Evolutionary conservation across 2,329 filamentous ascomycete genomes (phyloP).

Genomic region (Fusarium aywerte): DNA sequence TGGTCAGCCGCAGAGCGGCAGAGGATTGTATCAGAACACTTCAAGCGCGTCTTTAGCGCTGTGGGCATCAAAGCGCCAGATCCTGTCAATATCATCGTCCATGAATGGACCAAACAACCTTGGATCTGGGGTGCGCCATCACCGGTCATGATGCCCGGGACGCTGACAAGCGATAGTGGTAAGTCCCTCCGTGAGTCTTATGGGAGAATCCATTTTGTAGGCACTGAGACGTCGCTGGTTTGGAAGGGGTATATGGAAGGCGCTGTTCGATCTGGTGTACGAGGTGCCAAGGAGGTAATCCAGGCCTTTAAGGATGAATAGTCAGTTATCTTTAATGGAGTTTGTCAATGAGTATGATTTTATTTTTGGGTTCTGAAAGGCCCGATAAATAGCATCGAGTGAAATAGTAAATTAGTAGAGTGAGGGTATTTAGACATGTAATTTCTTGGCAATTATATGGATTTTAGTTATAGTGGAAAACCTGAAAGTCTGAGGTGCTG

Average conservation of each 20-base stretch:
- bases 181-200: constrained; percentile 46
- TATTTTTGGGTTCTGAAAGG: neutral
- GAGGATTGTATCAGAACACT: constrained; percentile 5
- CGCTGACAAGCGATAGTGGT: constrained; percentile 14
- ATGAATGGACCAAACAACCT: constrained; percentile 36
- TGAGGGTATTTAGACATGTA: neutral
- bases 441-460: neutral
- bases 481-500: neutral
- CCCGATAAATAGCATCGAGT: neutral
- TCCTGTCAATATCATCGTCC: constrained; percentile 31
- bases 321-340: neutral
- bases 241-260: constrained; percentile 48
- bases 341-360: neutral
- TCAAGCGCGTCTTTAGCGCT: constrained; percentile 21
- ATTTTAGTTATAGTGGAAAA: neutral
- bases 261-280: constrained; percentile 34
- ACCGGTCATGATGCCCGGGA: constrained; percentile 36
- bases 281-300: constrained; percentile 35
- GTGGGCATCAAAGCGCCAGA: constrained; percentile 19
- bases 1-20: constrained; percentile 10
- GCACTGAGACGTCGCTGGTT: constrained; percentile 38
- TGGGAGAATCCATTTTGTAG: constrained; percentile 45
- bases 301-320: constrained; percentile 15
- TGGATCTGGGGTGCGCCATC: constrained; percentile 30
- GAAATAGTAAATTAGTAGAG: neutral